phyloP scores from a whole-genome alignment of 1,139 yeast species.

The Saccharomyces hybrid region DNA sequence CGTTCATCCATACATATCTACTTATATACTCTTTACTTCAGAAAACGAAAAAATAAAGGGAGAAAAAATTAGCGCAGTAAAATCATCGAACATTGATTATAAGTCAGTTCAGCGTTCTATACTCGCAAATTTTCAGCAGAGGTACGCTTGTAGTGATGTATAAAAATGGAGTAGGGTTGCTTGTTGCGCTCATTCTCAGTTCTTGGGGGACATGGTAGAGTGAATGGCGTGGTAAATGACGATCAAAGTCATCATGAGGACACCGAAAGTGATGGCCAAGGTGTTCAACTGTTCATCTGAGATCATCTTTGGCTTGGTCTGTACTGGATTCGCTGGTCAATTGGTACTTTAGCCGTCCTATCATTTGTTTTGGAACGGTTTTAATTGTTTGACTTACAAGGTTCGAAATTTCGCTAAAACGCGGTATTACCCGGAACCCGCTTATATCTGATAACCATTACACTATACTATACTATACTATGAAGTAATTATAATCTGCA shows the following conservation, averaged over 20 bases:
- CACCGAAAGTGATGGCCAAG: conserved; percentile 69
- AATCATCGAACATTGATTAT: not conserved
- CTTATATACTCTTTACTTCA: not conserved
- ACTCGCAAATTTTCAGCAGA: not conserved
- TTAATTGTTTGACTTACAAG: not conserved
- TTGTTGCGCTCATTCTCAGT: not conserved
- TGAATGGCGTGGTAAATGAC: conserved; percentile 55
- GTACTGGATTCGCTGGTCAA: not conserved
- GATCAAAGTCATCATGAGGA: conserved; percentile 62
- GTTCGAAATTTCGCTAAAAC: not conserved
- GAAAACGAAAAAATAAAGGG: not conserved
- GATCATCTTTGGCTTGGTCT: conserved; percentile 47
- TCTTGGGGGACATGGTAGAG: conserved; percentile 21
- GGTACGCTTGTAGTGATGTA: not conserved
- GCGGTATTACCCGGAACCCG: not conserved
- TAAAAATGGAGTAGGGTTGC: not conserved
- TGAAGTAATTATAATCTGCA: conserved; percentile 1
- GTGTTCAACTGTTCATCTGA: conserved; percentile 70
- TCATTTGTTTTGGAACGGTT: not conserved
- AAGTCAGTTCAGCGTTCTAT: not conserved
- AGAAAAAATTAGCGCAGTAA: not conserved
- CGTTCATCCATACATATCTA: not conserved
- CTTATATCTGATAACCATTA: not conserved
- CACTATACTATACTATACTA: not conserved
- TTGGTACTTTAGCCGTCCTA: not conserved